A percentile compares a stretch with the other conserved stretches of the same genome.
Conservation (phyloP, 305 asterid genomes). For the Caryopteris hybrid region DNA sequence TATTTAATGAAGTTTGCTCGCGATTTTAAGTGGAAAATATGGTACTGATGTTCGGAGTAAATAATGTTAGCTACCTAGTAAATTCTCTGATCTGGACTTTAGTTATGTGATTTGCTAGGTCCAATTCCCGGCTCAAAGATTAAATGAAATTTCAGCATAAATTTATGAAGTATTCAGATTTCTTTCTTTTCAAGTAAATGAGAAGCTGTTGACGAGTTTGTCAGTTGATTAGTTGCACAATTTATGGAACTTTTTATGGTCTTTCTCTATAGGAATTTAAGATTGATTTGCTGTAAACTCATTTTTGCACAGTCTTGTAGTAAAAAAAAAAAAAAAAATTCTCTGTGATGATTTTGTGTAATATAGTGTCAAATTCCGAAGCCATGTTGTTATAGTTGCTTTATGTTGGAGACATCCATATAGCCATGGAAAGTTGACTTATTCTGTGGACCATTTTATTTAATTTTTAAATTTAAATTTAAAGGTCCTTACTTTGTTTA, state of each 20-base stretch:
- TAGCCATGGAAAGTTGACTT: not conserved
- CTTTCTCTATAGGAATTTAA: not conserved
- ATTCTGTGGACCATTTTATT: not conserved
- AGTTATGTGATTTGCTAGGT: slow-evolving; percentile 3
- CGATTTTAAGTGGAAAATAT: not conserved
- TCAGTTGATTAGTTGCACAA: not conserved
- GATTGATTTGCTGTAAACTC: not conserved
- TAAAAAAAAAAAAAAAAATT: not conserved
- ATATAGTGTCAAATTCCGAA: not conserved
- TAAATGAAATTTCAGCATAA: not conserved
- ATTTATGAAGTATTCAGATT: not conserved
- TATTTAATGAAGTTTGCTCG: not conserved
- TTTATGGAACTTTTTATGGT: not conserved
- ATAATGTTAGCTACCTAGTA: not conserved
- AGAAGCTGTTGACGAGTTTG: not conserved
- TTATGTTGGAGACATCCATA: not conserved
- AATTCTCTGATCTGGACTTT: slow-evolving; percentile 1
- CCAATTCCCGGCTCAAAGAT: not conserved
- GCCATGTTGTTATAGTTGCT: not conserved
- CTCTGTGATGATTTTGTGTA: not conserved
- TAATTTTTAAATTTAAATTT: not conserved
- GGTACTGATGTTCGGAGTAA: not conserved
- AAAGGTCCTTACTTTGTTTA: slow-evolving; percentile 1
- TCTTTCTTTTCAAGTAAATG: not conserved
- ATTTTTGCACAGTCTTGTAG: not conserved